Evolutionary conservation across 139 green algal genomes (phyloP), one percentile per base, ranked within the genome.

Genomic region (Eudorina sp.): DNA sequence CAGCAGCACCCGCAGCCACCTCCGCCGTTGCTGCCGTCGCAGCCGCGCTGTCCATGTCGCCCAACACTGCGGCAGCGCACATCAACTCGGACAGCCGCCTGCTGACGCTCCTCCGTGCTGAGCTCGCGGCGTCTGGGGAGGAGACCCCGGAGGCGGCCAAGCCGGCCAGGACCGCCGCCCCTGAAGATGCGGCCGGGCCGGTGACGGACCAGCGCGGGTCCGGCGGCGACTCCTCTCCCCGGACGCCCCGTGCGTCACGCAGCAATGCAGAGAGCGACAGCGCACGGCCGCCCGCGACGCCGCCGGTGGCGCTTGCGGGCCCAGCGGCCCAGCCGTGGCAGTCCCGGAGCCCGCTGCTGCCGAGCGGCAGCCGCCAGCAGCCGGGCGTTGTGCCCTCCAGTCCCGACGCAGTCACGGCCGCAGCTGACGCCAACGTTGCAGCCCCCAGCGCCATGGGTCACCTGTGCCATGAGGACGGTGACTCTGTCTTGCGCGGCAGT

Each of bases 401-500:
- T 25, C 66, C 66, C 66, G 66, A 75, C 31, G 66, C 31, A 19
- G 11, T 55, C 3, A 31, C 66, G 51, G 51, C 16, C 51, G 51
- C 51, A 19, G 66, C 19, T 45, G 38, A 48, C 66, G 36, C 66
- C 3, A 75, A 40, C 66, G 27, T 8, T 25, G 66, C 7, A n/a
- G 11, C 74, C 74, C 74, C 46, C 74, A 38, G 74, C 29, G 18
- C 29, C 16, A 19, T 72, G n/a, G 62, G 62, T 72, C 62, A 72
- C 31, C 31, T 75, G 34, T 34, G 66, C 34, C 31, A 75, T 29
- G 66, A 75, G 66, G 41, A 79, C 70, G 70, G 70, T 23, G 70
- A 79, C 40, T 53, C 70, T 7, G 70, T 55, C 11, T 41, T 79
- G 41, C 41, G 41, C 16, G 41, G 70, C 70, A 79, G 70, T 27